Evolutionary conservation across 495 filamentous ascomycete species (phyloP).

Genomic region (Podospora didyma): DNA sequence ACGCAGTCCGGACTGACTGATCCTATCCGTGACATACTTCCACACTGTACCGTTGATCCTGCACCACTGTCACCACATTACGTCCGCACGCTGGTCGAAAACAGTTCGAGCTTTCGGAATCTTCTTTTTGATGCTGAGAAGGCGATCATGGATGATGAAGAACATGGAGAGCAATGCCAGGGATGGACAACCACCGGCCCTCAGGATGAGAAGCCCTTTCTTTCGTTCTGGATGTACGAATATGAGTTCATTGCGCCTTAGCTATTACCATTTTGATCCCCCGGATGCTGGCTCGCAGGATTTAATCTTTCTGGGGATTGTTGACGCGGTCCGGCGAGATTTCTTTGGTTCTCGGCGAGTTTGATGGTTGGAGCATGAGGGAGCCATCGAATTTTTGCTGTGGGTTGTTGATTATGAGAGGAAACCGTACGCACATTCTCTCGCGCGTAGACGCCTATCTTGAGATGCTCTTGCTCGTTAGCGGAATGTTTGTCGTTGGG

Average conservation of each 20-base stretch:
- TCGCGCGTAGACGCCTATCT: too few species aligned
- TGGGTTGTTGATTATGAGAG: too few species aligned
- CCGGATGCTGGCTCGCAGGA: too few species aligned
- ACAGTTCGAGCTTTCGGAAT: slow-evolving; percentile 43
- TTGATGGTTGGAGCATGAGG: too few species aligned
- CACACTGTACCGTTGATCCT: slow-evolving; percentile 36
- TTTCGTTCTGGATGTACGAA: slow-evolving; percentile 49
- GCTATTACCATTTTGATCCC: too few species aligned
- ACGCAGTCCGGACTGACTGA: slow-evolving; percentile 1
- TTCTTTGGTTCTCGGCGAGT: too few species aligned
- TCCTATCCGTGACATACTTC: slow-evolving; percentile 37
- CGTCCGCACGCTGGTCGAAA: slow-evolving; percentile 46
- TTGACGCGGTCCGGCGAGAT: too few species aligned
- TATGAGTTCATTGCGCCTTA: slow-evolving; percentile 19
- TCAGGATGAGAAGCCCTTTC: slow-evolving; percentile 24
- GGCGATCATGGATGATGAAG: slow-evolving; percentile 21
- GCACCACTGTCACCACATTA: slow-evolving; percentile 37
- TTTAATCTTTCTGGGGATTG: too few species aligned
- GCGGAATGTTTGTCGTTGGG: too few species aligned
- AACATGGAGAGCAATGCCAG: slow-evolving; percentile 17
- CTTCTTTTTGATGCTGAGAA: slow-evolving; percentile 39
- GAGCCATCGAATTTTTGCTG: too few species aligned
- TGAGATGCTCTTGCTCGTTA: too few species aligned
- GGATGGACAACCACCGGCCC: slow-evolving; percentile 25
- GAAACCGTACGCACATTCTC: too few species aligned